These are phyloP conservation scores for Naematelia aurantialba DNA, from an alignment of 768 basidiomycete species.

Conservation along the genomic window DNA sequence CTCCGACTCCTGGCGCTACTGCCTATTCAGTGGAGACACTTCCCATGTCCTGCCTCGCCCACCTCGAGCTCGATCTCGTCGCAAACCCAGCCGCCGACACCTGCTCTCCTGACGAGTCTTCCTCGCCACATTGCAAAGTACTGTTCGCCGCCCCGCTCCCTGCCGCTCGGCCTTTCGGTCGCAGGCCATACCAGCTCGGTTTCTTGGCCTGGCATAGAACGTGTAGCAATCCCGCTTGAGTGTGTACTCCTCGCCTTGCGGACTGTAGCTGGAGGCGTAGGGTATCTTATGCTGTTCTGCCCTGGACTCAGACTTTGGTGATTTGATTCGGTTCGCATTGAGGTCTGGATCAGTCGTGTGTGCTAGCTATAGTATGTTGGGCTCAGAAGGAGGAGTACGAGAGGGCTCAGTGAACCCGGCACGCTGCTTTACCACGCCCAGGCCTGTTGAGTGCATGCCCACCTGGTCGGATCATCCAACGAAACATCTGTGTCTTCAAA, in stretches of 20 bases:
- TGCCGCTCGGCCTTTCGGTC: neutral
- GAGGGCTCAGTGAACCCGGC: too few relatives aligned
- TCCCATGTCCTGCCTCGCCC: constrained; percentile 1
- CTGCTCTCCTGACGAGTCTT: neutral
- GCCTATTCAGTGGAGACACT: neutral
- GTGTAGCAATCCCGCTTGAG: neutral
- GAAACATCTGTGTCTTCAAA: neutral
- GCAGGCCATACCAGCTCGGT: too few relatives aligned
- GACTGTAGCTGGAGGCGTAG: neutral
- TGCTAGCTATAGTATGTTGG: too few relatives aligned
- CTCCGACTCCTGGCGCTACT: constrained; percentile 1
- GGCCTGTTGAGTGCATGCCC: neutral
- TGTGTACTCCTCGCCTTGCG: neutral
- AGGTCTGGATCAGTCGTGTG: neutral
- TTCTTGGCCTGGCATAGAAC: too few relatives aligned
- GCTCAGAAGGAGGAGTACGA: too few relatives aligned
- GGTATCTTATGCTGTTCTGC: too few relatives aligned
- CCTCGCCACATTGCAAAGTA: constrained; percentile 10
- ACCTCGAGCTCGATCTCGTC: constrained; percentile 5
- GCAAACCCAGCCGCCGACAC: constrained; percentile 4
- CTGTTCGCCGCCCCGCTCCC: neutral
- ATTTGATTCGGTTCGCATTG: neutral
- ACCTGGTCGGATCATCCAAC: neutral
- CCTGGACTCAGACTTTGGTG: too few relatives aligned
- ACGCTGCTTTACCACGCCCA: too few relatives aligned